Conservation (phyloP, 345 rosid genomes). For the Eucalyptus marginata region DNA sequence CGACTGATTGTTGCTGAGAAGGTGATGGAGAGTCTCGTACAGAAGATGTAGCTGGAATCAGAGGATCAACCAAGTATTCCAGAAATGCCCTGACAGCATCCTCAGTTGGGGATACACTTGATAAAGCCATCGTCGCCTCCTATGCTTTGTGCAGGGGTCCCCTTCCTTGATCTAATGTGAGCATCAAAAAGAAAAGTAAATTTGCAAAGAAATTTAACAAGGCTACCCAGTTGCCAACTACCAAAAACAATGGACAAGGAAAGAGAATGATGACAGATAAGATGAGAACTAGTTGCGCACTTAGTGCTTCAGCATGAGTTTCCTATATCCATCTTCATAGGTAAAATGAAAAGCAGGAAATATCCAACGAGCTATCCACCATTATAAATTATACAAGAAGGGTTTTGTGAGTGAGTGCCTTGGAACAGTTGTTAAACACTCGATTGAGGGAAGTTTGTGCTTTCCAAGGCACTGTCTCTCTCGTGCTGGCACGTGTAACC, state of each 20-base stretch:
- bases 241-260: neutral
- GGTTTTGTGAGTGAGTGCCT: neutral
- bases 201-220: neutral
- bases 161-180: neutral
- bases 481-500: neutral
- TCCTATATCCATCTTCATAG: neutral
- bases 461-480: neutral
- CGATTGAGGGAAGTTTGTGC: neutral
- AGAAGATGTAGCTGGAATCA: conserved; percentile 35
- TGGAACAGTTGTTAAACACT: neutral
- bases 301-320: neutral
- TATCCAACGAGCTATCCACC: neutral
- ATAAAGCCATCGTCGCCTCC: neutral
- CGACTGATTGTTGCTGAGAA: conserved; percentile 29
- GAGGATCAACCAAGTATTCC: conserved; percentile 58
- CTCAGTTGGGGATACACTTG: conserved; percentile 45
- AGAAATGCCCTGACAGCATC: conserved; percentile 51
- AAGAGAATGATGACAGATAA: neutral
- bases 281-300: neutral
- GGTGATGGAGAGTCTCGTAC: conserved; percentile 16
- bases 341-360: neutral
- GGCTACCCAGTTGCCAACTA: neutral
- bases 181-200: neutral
- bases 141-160: neutral
- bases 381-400: neutral